Evolutionary conservation across 176 grass and related monocot genomes (phyloP), one percentile per base, ranked within the genome.

Genomic region (Triticum urartu): DNA sequence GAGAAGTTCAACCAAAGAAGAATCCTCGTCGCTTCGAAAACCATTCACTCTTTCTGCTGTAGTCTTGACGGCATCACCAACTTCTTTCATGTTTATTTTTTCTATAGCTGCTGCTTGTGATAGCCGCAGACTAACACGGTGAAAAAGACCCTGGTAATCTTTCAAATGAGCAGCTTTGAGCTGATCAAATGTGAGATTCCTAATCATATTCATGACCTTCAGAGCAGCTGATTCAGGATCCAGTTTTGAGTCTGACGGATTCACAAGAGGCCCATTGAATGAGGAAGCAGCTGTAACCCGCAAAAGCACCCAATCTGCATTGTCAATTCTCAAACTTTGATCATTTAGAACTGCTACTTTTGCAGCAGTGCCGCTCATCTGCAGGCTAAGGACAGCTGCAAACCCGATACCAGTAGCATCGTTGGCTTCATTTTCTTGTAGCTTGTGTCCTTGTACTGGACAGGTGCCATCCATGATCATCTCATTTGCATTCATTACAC

Each of bases 111-210:
- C 63, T 33, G 6, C 77, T 78, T 88, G 81, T 82, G 90, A 92
- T 50, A 97, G 32, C 64, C 88, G 67, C 64, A 97, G 64, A 33
- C 78, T 85, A 36, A 97, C 88, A 50, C 87, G 92, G 64, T 91
- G 81, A 81, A 97, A 97, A 54, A 94, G 91, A 50, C 64, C 63
- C 79, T 97, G 89, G 26, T 94, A 97, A 85, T 97, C 92, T 82
- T 93, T 68, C 84, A 93, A 81, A 91, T 97, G 95, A 87, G 90
- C 80, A 65, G 90, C 67, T 83, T 67, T 83, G 48, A 94, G 85
- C 66, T 97, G 89, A 72, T 83, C 9, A 79, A 84, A 88, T 79
- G 92, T 80, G 66, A 88, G 17, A 84, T 86, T 91, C 71, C 22
- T 93, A 21, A 67, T 66, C 25, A 33, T 81, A 34, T 94, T 81